A percentile compares a stretch with the other conserved stretches of the same genome.
Conservation (phyloP, 257 asterid species). For the Solanum virginianum region DNA sequence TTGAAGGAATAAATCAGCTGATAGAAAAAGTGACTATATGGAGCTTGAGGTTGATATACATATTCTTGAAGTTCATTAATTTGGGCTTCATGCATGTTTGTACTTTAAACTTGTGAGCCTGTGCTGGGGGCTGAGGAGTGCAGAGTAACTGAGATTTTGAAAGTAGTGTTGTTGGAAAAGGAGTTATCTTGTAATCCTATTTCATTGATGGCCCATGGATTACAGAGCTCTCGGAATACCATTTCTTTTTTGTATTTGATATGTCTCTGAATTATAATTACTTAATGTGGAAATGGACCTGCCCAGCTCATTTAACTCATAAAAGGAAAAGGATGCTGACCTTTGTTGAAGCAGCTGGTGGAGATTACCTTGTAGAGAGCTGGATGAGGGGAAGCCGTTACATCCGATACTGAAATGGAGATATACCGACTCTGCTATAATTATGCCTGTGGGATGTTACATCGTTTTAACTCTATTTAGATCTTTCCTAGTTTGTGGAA, state of each 20-base stretch:
- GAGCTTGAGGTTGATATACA: background rate
- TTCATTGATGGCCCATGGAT: background rate
- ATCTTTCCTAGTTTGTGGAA: background rate
- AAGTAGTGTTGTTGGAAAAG: background rate
- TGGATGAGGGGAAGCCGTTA: background rate
- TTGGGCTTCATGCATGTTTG: background rate
- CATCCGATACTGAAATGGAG: background rate
- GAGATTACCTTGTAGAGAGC: background rate
- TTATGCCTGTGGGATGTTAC: background rate
- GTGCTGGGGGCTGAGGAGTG: background rate
- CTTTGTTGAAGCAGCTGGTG: background rate
- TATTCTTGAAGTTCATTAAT: background rate
- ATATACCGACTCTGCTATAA: background rate
- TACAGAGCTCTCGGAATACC: background rate
- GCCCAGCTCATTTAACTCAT: background rate
- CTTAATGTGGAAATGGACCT: background rate
- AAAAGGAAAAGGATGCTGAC: background rate
- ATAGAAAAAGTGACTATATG: background rate
- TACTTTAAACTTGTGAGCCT: background rate
- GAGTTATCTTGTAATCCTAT: background rate
- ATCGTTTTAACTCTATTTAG: background rate
- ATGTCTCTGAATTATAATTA: background rate
- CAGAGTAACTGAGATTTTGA: background rate
- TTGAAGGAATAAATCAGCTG: background rate
- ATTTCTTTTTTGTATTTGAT: background rate